Evolutionary conservation across 2,329 filamentous ascomycete species (phyloP), one percentile per base, ranked within the genome.

Genomic region (Trichoderma asperellum): DNA sequence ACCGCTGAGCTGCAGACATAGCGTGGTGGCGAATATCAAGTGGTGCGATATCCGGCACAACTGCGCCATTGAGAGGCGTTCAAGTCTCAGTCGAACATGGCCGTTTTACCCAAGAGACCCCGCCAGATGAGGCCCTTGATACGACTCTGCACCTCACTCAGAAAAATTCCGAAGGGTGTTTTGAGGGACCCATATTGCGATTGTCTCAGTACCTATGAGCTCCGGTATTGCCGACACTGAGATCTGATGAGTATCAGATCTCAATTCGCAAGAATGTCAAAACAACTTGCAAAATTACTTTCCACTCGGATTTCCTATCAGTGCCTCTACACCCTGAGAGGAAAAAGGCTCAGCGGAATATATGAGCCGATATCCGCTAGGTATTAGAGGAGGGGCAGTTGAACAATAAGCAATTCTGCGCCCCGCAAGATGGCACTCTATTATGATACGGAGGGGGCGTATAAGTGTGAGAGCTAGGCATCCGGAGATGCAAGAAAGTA

Each of bases 361-460:
- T 58, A 40, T 49, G 37, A 57, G 49, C 35, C 53, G 63, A 43
- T 64, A 40, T 32, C 47, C 61, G 49, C 37, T 29, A 67, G 35
- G 56, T 59, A 21, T 59, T 16, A 47, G 49, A 67, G 59, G 64
- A 67, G 55, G 56, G 55, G 64, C 64, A 59, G 32, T 58, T 52
- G 55, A 43, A 58, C 43, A 58, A 52, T 29, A 52, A 59, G 64
- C 55, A 32, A 67, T 59, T 24, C 40, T 32, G 52, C 24, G 40
- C 64, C 40, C 64, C 40, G 64, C 55, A 52, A 32, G 29, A 67
- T 58, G 64, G 64, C 55, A 52, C 40, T 67, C 55, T 52, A 32
- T 40, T 18, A 21, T 40, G n/a, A 40, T 49, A 59, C 55, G 24
- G 40, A 67, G 55, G 63, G 63, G 64, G 64, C 21, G 64, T 67